Percentiles rank a stretch among this genome's conserved stretches.
Evolutionary conservation across 352 stramenopile species (phyloP).

Genomic region (Phytophthora rubi): DNA sequence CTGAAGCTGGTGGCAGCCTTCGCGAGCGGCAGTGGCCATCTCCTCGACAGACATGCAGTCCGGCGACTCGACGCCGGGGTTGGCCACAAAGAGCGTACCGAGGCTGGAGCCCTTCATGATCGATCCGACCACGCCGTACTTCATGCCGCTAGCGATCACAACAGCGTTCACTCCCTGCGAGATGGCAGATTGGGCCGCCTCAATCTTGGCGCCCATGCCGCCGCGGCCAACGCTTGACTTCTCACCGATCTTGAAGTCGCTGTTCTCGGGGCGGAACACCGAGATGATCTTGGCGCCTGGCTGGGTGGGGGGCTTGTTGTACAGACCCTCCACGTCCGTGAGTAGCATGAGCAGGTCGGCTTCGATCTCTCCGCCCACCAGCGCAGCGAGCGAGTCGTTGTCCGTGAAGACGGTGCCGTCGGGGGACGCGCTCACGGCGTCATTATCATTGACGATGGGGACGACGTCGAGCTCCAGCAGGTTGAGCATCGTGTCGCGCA

Average conservation of each 20-base stretch:
- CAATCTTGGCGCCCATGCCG: slow-evolving; percentile 96
- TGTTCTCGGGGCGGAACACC: slow-evolving; percentile 65
- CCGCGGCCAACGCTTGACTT: slow-evolving; percentile 90
- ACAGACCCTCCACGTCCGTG: slow-evolving; percentile 98
- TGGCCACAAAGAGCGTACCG: slow-evolving; percentile 86
- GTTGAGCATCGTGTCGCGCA: slow-evolving; percentile 90
- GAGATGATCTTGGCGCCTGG: slow-evolving; percentile 83
- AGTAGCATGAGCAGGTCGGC: slow-evolving; percentile 96
- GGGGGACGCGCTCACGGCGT: slow-evolving; percentile 91
- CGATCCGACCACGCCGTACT: slow-evolving; percentile 92
- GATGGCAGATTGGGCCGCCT: slow-evolving; percentile 90
- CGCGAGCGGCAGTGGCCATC: slow-evolving; percentile 85
- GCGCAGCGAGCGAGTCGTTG: slow-evolving; percentile 94
- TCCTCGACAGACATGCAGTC: slow-evolving; percentile 65
- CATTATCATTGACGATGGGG: slow-evolving; percentile 99
- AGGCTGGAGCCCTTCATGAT: slow-evolving; percentile 86
- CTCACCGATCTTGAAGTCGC: slow-evolving; percentile 75
- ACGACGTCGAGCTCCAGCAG: slow-evolving; percentile 96
- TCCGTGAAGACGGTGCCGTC: slow-evolving; percentile 94
- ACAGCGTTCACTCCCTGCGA: slow-evolving; percentile 90
- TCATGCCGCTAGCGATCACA: slow-evolving; percentile 94
- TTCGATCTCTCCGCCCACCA: slow-evolving; percentile 90
- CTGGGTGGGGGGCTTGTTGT: slow-evolving; percentile 86
- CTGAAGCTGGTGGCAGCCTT: slow-evolving; percentile 90
- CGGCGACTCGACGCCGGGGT: slow-evolving; percentile 49